Evolutionary conservation across 371 early-diverging fungal genomes (phyloP).

Genomic region (Zancudomyces culisetae): DNA sequence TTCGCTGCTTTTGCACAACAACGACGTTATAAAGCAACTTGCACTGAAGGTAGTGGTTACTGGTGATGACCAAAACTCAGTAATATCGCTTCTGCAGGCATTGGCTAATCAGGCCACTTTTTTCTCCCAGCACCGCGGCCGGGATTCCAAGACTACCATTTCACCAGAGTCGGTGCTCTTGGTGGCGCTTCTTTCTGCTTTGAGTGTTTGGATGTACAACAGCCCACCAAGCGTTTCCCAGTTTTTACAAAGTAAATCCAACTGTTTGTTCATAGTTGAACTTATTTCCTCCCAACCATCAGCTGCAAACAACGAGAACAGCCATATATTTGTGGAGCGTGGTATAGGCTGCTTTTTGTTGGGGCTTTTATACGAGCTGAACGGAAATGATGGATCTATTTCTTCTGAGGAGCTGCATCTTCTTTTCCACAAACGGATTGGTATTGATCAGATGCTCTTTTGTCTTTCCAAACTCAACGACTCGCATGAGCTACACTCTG

Average conservation of each 20-base stretch:
- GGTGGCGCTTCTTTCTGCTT: neutral
- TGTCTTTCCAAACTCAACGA: slow-evolving; percentile 69
- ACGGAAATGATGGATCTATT: slow-evolving; percentile 46
- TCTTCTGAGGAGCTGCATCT: slow-evolving; percentile 35
- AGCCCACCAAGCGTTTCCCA: slow-evolving; percentile 54
- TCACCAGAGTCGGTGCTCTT: neutral
- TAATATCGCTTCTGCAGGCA: slow-evolving; percentile 28
- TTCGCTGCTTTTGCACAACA: slow-evolving; percentile 51
- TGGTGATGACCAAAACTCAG: slow-evolving; percentile 35
- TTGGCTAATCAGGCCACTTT: slow-evolving; percentile 28
- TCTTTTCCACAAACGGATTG: slow-evolving; percentile 65
- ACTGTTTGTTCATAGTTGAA: slow-evolving; percentile 76
- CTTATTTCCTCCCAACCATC: slow-evolving; percentile 62
- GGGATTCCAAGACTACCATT: neutral
- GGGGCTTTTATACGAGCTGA: slow-evolving; percentile 68
- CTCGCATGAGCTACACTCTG: slow-evolving; percentile 52
- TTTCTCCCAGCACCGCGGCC: slow-evolving; percentile 11
- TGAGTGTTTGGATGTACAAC: slow-evolving; percentile 53
- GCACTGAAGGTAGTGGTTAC: slow-evolving; percentile 53
- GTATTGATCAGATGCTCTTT: slow-evolving; percentile 59
- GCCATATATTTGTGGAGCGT: slow-evolving; percentile 58
- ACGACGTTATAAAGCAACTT: slow-evolving; percentile 49
- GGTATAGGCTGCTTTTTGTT: slow-evolving; percentile 75
- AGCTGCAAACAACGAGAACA: slow-evolving; percentile 34
- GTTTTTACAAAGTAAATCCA: slow-evolving; percentile 71